Percentiles rank a stretch among this genome's conserved stretches.
Evolutionary conservation across 768 basidiomycete species (phyloP).

Genomic region (Agaricus sinodeliciosus): DNA sequence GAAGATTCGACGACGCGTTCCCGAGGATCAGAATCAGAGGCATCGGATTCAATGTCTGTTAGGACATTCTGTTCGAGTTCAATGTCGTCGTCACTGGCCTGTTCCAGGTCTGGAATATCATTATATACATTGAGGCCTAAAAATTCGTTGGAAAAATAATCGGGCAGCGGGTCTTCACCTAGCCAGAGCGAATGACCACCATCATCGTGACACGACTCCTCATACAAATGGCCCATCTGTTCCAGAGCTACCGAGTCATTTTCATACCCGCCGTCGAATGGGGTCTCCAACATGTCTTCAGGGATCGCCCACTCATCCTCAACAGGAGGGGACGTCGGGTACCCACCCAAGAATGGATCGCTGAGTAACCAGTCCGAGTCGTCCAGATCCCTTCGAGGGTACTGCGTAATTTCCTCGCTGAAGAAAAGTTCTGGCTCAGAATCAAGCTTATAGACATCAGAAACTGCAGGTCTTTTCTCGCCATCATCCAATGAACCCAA

Average conservation of each 20-base stretch:
- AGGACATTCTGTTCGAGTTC: not conserved
- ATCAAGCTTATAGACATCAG: not conserved
- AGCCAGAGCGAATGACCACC: not conserved
- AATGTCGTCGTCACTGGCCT: not conserved
- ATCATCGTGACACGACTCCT: not conserved
- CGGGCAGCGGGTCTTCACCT: not conserved
- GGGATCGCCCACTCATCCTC: not conserved
- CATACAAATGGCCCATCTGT: not conserved
- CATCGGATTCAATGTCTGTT: not conserved
- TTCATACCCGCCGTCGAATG: not conserved
- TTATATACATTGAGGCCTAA: not conserved
- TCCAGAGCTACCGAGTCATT: not conserved
- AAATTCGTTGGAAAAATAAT: not conserved
- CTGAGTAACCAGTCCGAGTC: slow-evolving; percentile 5
- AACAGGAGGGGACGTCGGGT: not conserved
- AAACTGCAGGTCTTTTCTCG: not conserved
- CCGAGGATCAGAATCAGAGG: not conserved
- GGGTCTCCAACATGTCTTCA: not conserved
- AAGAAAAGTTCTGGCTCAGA: not conserved
- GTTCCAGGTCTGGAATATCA: not conserved
- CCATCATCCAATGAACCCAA: not conserved
- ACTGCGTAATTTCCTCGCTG: not conserved
- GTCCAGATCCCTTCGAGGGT: not conserved
- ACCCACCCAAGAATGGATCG: not conserved
- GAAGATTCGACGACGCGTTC: not conserved